Percentiles rank a stretch among this genome's conserved stretches.
These are phyloP conservation scores for Corymbia maculata DNA, from an alignment of 345 rosid genomes.

Conservation along the genomic window DNA sequence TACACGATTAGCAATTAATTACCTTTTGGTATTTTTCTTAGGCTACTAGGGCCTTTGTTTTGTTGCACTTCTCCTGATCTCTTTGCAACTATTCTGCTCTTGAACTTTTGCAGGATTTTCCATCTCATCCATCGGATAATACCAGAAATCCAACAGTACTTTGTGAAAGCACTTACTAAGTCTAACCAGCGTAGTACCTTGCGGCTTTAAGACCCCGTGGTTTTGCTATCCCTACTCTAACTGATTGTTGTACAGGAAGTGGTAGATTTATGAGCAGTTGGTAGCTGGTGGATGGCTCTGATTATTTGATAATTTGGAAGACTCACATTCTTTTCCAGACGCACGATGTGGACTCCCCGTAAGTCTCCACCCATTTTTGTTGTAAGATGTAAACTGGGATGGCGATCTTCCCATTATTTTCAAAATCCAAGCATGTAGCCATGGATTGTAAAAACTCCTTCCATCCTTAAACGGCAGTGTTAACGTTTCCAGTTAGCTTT, in stretches of 20 bases:
- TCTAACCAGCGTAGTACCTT: slow-evolving; percentile 48
- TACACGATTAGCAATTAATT: neutral
- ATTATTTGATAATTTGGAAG: neutral
- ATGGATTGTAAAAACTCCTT: neutral
- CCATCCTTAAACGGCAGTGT: neutral
- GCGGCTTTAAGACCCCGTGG: neutral
- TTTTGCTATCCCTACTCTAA: neutral
- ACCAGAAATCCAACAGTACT: slow-evolving; percentile 77
- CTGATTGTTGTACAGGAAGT: neutral
- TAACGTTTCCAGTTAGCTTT: neutral
- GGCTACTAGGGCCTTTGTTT: neutral
- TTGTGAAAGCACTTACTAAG: slow-evolving; percentile 59
- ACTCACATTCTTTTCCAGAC: neutral
- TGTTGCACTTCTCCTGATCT: neutral
- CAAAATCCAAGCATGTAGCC: neutral
- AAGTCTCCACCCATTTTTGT: neutral
- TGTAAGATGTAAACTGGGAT: neutral
- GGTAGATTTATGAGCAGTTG: neutral
- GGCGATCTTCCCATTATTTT: neutral
- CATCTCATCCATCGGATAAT: slow-evolving; percentile 62
- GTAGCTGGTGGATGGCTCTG: neutral
- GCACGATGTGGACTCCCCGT: neutral
- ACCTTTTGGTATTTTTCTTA: neutral
- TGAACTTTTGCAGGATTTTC: slow-evolving; percentile 38
- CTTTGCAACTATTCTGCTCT: neutral